These are phyloP conservation scores for Heliamphora exappendiculata DNA, from an alignment of 148 eudicot genomes.

Conservation along the genomic window DNA sequence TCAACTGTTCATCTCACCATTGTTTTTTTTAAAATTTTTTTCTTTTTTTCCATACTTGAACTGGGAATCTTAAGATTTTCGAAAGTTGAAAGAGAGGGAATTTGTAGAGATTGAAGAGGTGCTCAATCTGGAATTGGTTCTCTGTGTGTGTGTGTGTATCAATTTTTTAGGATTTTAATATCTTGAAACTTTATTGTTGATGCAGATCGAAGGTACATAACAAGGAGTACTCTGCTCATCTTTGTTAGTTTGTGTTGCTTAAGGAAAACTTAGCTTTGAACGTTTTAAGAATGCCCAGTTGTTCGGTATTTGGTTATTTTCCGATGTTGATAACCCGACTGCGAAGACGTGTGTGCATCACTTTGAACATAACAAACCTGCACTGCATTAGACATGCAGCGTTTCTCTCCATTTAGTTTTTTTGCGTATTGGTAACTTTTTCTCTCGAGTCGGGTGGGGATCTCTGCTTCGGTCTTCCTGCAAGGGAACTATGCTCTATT, in stretches of 20 bases:
- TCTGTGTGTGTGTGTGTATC: no score
- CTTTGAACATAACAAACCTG: background rate
- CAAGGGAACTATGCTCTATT: background rate
- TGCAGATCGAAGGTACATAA: conserved; percentile 39
- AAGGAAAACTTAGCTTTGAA: background rate
- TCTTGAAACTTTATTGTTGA: background rate
- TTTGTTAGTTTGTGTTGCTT: background rate
- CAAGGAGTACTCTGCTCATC: conserved; percentile 26
- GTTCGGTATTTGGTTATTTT: conserved; percentile 19
- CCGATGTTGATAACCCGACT: background rate
- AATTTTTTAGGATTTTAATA: background rate
- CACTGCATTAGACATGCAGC: background rate
- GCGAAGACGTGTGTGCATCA: conserved; percentile 11
- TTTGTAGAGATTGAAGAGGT: background rate
- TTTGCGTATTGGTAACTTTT: background rate
- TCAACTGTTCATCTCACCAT: no score
- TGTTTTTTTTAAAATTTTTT: background rate
- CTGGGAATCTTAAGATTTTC: background rate
- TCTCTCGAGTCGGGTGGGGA: background rate
- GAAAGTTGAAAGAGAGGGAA: background rate
- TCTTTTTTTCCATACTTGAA: background rate
- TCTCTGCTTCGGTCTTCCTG: background rate
- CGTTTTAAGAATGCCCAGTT: conserved; percentile 7
- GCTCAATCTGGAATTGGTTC: background rate
- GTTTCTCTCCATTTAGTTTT: background rate